Conservation (phyloP, 306 rosid genomes). For the Prunus salicina region DNA sequence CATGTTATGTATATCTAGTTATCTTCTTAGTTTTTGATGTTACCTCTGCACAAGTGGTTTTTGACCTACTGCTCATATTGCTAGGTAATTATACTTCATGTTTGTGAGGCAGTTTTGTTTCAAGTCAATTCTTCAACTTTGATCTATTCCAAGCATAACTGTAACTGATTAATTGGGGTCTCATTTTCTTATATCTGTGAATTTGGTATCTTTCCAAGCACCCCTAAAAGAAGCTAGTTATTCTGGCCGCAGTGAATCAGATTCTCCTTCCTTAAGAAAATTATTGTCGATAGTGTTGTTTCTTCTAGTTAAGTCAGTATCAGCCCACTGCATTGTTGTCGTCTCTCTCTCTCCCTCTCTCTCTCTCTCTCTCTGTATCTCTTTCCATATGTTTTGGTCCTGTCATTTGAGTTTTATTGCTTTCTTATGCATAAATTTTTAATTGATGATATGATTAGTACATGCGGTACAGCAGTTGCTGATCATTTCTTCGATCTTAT, state of each 20-base stretch:
- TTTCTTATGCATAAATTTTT: not conserved
- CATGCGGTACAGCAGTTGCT: constrained; percentile 1
- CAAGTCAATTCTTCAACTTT: not conserved
- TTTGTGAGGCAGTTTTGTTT: not conserved
- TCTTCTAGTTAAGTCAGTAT: not conserved
- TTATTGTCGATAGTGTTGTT: not conserved
- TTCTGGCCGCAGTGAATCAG: not conserved
- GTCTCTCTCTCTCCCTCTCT: no score
- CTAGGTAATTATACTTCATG: not conserved
- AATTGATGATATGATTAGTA: constrained; percentile 3
- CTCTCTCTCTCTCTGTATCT: no score
- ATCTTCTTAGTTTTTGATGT: not conserved
- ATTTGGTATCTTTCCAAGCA: not conserved
- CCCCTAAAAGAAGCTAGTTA: not conserved
- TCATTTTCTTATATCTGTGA: not conserved
- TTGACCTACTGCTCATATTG: not conserved
- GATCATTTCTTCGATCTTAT: constrained; percentile 9
- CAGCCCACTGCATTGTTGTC: not conserved
- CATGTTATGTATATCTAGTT: not conserved
- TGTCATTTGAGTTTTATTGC: not conserved
- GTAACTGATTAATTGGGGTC: not conserved
- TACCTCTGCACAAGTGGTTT: constrained; percentile 1
- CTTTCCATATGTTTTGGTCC: no score
- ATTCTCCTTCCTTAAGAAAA: not conserved
- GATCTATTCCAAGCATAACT: not conserved